These are phyloP conservation scores for Chlamydomonas eustigma DNA, from an alignment of 139 green algal species.

Conservation along the genomic window DNA sequence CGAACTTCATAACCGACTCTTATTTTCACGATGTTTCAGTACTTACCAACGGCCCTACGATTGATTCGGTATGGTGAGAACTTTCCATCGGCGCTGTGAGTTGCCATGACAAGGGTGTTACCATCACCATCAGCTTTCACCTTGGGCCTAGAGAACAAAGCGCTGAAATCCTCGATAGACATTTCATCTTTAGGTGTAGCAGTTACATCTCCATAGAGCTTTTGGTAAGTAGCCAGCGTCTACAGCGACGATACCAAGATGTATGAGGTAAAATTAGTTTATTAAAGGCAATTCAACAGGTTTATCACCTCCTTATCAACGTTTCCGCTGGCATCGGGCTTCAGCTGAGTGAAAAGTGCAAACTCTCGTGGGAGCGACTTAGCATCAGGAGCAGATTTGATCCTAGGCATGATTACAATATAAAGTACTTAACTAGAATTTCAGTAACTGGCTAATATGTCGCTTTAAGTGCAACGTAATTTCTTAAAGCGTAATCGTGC, in stretches of 20 bases:
- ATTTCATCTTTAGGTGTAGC: not conserved
- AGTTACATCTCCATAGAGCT: not conserved
- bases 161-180: conserved; percentile 9
- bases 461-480: too few species aligned
- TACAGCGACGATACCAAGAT: not conserved
- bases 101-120: conserved; percentile 64
- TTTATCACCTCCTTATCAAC: not conserved
- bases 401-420: not conserved
- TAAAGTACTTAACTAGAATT: too few species aligned
- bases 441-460: too few species aligned
- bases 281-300: not conserved
- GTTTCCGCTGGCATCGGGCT: not conserved
- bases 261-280: not conserved
- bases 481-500: too few species aligned
- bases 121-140: conserved; percentile 10
- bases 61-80: conserved; percentile 59
- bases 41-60: conserved; percentile 17
- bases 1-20: too few species aligned
- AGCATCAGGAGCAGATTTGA: not conserved
- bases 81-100: conserved; percentile 36
- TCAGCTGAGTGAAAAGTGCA: not conserved
- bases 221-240: not conserved
- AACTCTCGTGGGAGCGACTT: not conserved
- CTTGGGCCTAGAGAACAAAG: not conserved
- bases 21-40: too few species aligned